Evolutionary conservation across 495 filamentous ascomycete genomes (phyloP), one percentile per base, ranked within the genome.

Genomic region (Trichoderma gamsii): DNA sequence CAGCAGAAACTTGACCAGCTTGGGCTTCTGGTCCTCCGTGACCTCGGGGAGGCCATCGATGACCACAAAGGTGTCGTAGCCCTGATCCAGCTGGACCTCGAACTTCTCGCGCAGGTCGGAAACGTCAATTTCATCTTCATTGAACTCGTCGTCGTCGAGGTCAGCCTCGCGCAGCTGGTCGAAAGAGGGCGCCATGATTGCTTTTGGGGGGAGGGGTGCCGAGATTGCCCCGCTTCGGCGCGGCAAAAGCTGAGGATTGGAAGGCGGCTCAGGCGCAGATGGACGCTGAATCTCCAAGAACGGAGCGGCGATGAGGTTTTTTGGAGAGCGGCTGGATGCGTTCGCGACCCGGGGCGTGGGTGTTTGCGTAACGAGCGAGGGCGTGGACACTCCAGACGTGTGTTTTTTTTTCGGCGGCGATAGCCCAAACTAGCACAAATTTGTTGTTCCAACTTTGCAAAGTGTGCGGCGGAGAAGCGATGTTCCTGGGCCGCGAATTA

Each of bases 61-160:
- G 65, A 97, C 92, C 68, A 99, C 88, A 73, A 99, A 99, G 70
- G 91, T 89, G 75, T 99, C 95, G 73, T 97, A 87, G 66, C 95
- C 94, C 77, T 97, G 91, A 76, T 99, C 94, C 65, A 97, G 84
- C 73, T 93, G 92, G 51, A 97, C 95, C 78, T 98, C 93, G 74
- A 91, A 97, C 78, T 96, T 90, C 75, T 92, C 92, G 74, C 87
- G 84, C 70, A 99, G 85, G 81, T 99, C 95, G 67, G 91, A 92
- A 78, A 96, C 92, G 75, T 99, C 95, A 75, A 97, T 88, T 76
- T 97, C 92, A 76, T 95, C 92, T 74, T 92, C 88, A 70, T 96
- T 92, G 78, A 92, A 90, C 74, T 93, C 89, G 66, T 93, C 90
- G 75, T 96, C 92, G 77, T 93, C 89, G 71, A 92, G 82, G 84